Percentiles rank a stretch among this genome's conserved stretches.
phyloP scores from a whole-genome alignment of 768 basidiomycete genomes.

The Coprinopsis sp. region DNA sequence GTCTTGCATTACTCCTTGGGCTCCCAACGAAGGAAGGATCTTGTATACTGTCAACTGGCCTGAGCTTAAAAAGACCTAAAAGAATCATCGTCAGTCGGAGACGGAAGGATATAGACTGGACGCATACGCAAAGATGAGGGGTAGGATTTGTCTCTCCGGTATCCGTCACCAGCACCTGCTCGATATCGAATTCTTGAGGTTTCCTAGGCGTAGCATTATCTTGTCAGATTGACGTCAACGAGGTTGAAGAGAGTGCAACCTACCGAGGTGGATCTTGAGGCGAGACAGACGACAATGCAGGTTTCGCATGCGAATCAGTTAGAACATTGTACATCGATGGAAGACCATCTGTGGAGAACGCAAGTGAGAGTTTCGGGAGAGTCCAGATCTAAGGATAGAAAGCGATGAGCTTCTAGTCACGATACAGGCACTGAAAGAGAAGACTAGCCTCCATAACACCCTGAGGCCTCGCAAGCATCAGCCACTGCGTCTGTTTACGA shows the following conservation, averaged over 20 bases:
- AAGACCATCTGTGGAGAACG: conserved; percentile 64
- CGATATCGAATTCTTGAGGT: conserved; percentile 71
- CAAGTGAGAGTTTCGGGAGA: conserved; percentile 72
- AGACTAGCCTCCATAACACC: conserved; percentile 74
- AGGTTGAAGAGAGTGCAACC: too few species aligned
- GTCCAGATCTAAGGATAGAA: conserved; percentile 71
- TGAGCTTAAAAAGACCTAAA: conserved; percentile 73
- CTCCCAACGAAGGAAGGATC: conserved; percentile 44
- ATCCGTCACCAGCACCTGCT: conserved; percentile 68
- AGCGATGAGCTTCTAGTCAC: background rate
- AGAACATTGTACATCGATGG: conserved; percentile 62
- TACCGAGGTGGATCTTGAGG: conserved; percentile 72
- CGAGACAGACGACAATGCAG: conserved; percentile 43
- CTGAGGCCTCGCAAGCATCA: conserved; percentile 66
- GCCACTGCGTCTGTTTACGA: conserved; percentile 56
- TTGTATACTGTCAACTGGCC: conserved; percentile 85
- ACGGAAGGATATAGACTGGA: background rate
- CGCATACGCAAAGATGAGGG: conserved; percentile 75
- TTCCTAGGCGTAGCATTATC: too few species aligned
- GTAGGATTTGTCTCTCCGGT: conserved; percentile 63
- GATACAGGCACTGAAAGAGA: background rate
- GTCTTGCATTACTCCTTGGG: background rate
- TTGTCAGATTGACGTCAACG: too few species aligned
- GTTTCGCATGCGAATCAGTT: conserved; percentile 59
- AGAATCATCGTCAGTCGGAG: conserved; percentile 5